phyloP scores from a whole-genome alignment of 192 early-diverging fungal species.

The Jimgerdemannia flammicorona region DNA sequence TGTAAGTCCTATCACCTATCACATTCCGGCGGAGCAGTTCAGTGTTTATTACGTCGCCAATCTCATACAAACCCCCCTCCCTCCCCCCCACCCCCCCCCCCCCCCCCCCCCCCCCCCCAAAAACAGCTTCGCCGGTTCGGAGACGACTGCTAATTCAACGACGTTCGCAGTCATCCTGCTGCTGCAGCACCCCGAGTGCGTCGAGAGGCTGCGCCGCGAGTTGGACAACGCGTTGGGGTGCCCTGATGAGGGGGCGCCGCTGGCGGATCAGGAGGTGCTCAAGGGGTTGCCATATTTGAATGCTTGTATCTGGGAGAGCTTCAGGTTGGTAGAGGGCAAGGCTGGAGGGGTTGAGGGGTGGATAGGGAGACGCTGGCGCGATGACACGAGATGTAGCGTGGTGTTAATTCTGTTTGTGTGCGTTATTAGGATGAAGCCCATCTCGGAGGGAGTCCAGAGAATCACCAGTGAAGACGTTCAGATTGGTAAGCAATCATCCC shows the following conservation, averaged over 20 bases:
- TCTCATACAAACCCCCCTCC: no score
- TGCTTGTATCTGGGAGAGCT: conserved; percentile 33
- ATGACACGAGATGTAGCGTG: no score
- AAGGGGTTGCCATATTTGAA: conserved; percentile 33
- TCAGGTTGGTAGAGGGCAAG: conserved; percentile 25
- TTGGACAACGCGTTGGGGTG: conserved; percentile 17
- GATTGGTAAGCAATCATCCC: neutral
- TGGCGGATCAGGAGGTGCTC: conserved; percentile 29
- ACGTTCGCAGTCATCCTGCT: conserved; percentile 39
- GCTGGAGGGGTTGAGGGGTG: conserved; percentile 8
- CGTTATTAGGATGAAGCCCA: neutral
- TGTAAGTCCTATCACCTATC: neutral
- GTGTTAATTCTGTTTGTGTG: neutral
- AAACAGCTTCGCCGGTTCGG: conserved; percentile 26
- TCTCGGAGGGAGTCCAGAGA: neutral
- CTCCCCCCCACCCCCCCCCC: no score
- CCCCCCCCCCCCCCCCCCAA: no score
- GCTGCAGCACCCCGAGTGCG: conserved; percentile 32
- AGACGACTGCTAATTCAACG: conserved; percentile 39
- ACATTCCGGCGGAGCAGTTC: no score
- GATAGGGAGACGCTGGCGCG: no score
- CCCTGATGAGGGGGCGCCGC: neutral
- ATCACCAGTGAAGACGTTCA: neutral
- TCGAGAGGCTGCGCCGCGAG: conserved; percentile 34
- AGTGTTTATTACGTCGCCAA: no score